A percentile compares a stretch with the other conserved stretches of the same genome.
These are phyloP conservation scores for Colletotrichum higginsianum DNA, from an alignment of 2,329 filamentous ascomycete genomes.

Conservation along the genomic window DNA sequence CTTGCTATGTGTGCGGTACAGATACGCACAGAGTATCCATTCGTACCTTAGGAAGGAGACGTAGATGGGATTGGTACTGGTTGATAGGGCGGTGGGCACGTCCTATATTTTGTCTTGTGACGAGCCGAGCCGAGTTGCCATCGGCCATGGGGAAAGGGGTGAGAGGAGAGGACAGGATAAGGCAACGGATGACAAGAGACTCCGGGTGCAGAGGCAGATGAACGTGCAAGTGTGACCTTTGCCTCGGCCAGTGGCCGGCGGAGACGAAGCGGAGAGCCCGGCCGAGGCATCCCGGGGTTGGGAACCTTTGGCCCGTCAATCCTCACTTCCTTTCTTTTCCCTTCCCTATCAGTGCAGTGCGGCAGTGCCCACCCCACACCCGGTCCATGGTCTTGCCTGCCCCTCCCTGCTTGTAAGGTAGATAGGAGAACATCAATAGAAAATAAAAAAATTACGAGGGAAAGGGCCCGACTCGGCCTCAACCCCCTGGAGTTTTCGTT, in stretches of 20 bases:
- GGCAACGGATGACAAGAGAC: too few relatives aligned
- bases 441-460: neutral
- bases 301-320: neutral
- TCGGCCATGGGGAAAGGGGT: neutral
- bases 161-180: neutral
- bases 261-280: constrained; percentile 24
- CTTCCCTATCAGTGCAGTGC: neutral
- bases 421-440: too few relatives aligned
- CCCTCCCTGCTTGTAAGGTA: too few relatives aligned
- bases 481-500: constrained; percentile 45
- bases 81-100: constrained; percentile 1
- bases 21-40: too few relatives aligned
- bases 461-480: constrained; percentile 33
- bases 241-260: constrained; percentile 36
- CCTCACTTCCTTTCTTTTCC: neutral
- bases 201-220: neutral
- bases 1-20: too few relatives aligned
- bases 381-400: neutral
- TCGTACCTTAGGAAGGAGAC: too few relatives aligned
- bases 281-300: constrained; percentile 34
- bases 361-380: neutral
- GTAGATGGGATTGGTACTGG: neutral
- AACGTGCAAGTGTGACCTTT: neutral
- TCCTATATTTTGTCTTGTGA: constrained; percentile 9
- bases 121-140: constrained; percentile 30